Conservation (phyloP, 192 early-diverging fungal genomes). For the Mortierella claussenii region DNA sequence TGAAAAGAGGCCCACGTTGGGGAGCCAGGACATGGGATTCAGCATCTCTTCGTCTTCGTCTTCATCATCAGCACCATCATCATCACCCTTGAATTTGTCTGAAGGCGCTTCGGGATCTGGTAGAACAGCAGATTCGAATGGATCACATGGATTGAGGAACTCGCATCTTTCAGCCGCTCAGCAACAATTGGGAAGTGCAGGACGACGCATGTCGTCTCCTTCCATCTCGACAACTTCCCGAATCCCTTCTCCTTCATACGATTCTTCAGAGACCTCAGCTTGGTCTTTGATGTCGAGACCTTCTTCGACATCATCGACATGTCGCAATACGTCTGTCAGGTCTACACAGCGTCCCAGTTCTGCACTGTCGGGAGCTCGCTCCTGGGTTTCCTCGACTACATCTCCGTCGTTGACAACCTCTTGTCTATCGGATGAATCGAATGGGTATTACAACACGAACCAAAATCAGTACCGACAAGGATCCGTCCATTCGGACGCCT, state of each 20-base stretch:
- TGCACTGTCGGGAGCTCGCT: slow-evolving; percentile 7
- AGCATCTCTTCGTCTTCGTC: slow-evolving; percentile 1
- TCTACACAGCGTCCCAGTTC: slow-evolving; percentile 14
- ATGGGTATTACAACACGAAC: slow-evolving; percentile 8
- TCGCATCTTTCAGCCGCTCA: slow-evolving; percentile 24
- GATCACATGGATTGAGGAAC: background rate
- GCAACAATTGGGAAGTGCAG: slow-evolving; percentile 14
- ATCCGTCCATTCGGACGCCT: no score
- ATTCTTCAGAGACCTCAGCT: background rate
- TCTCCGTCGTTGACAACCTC: background rate
- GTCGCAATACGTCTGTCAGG: background rate
- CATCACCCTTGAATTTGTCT: no score
- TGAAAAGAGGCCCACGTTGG: slow-evolving; percentile 13
- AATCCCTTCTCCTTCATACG: background rate
- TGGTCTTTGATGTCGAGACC: background rate
- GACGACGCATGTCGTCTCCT: slow-evolving; percentile 39
- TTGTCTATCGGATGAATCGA: slow-evolving; percentile 6
- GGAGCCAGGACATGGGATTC: slow-evolving; percentile 14
- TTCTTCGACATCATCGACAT: background rate
- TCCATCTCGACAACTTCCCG: slow-evolving; percentile 18
- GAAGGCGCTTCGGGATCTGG: no score
- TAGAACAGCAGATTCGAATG: background rate
- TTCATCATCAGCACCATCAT: slow-evolving; percentile 8
- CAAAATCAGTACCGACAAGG: no score
- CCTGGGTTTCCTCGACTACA: slow-evolving; percentile 20